These are phyloP conservation scores for Tubosaeta brunneosetosa DNA, from an alignment of 768 basidiomycete species.

Conservation along the genomic window DNA sequence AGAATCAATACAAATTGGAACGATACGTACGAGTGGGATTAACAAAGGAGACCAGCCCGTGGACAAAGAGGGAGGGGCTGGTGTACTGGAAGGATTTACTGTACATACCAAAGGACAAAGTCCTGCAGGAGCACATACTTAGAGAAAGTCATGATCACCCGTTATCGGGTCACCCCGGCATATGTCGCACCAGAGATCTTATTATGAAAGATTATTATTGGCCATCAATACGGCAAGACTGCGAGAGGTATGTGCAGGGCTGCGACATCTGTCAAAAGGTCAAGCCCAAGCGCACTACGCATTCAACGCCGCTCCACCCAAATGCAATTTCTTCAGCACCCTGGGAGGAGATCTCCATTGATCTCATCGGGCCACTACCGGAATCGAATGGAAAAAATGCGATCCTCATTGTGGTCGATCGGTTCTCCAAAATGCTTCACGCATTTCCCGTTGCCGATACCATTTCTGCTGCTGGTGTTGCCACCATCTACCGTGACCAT, in stretches of 20 bases:
- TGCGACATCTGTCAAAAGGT: conserved; percentile 1
- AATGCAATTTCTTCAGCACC: not conserved
- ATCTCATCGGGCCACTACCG: conserved; percentile 1
- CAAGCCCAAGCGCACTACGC: not conserved
- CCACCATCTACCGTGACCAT: conserved; percentile 16
- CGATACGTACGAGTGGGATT: too few species aligned
- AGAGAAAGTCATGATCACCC: not conserved
- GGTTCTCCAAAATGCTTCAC: conserved; percentile 2
- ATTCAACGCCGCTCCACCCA: not conserved
- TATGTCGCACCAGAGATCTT: not conserved
- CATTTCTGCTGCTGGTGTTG: conserved; percentile 16
- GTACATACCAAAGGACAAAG: too few species aligned
- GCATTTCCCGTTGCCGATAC: not conserved
- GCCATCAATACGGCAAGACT: not conserved
- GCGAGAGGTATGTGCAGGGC: not conserved
- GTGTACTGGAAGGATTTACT: too few species aligned
- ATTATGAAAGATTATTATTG: not conserved
- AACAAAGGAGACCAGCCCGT: too few species aligned
- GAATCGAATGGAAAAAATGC: not conserved
- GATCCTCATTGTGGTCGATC: not conserved
- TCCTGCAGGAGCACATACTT: too few species aligned
- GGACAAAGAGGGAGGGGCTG: too few species aligned
- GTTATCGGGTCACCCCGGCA: not conserved
- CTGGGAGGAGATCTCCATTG: conserved; percentile 1
- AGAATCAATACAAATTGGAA: too few species aligned